A percentile compares a stretch with the other conserved stretches of the same genome.
Conservation (phyloP, 768 basidiomycete genomes). For the Gloeophyllum trabeum region DNA sequence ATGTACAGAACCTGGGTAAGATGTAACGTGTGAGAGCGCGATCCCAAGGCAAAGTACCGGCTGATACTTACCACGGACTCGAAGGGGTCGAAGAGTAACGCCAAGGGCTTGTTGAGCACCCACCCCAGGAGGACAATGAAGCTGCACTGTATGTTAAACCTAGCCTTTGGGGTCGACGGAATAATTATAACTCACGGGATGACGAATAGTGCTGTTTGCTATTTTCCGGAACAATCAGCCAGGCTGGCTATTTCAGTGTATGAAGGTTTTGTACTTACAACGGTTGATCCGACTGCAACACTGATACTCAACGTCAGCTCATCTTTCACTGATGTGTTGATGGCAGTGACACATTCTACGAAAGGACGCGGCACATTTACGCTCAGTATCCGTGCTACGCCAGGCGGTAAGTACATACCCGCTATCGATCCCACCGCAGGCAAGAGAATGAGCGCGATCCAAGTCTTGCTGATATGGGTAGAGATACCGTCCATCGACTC, state of each 20-base stretch:
- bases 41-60: too few species aligned
- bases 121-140: constrained; percentile 72
- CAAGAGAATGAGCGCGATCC: constrained; percentile 81
- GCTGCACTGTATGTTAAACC: too few species aligned
- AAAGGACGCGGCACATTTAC: too few species aligned
- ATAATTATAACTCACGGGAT: too few species aligned
- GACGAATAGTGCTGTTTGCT: constrained; percentile 71
- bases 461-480: constrained; percentile 66
- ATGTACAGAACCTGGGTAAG: constrained; percentile 1
- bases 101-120: constrained; percentile 71
- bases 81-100: constrained; percentile 81
- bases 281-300: constrained; percentile 72
- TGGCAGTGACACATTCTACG: constrained; percentile 77
- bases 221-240: background rate
- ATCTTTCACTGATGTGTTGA: constrained; percentile 81
- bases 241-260: too few species aligned
- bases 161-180: too few species aligned
- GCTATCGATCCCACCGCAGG: constrained; percentile 77
- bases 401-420: too few species aligned
- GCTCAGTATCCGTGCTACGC: too few species aligned
- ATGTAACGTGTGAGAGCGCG: background rate
- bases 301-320: constrained; percentile 77
- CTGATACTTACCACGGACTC: constrained; percentile 49
- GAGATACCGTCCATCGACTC: constrained; percentile 77
- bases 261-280: too few species aligned